These are phyloP conservation scores for Pseudofabraea citricarpa DNA, from an alignment of 2,329 filamentous ascomycete genomes.

Conservation along the genomic window DNA sequence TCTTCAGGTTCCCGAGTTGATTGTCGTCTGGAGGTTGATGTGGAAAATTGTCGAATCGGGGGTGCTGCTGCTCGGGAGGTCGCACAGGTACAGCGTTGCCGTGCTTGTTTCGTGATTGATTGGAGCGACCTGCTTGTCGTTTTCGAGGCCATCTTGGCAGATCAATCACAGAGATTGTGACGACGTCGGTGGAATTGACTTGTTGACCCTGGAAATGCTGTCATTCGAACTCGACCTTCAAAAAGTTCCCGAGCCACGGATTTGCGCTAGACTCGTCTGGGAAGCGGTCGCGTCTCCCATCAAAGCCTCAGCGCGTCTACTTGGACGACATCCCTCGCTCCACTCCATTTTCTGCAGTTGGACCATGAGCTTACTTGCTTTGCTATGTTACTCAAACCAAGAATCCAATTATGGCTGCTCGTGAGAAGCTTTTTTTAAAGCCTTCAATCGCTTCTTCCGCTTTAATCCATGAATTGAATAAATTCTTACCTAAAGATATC, in stretches of 20 bases:
- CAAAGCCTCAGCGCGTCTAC: background rate
- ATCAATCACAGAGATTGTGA: background rate
- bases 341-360: background rate
- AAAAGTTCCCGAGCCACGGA: conserved; percentile 10
- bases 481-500: conserved; percentile 45
- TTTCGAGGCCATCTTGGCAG: conserved; percentile 43
- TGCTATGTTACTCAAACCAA: conserved; percentile 19
- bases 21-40: conserved; percentile 19
- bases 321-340: background rate
- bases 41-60: conserved; percentile 20
- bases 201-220: too few relatives aligned
- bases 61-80: conserved; percentile 11
- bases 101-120: conserved; percentile 26
- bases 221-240: conserved; percentile 1
- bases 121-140: conserved; percentile 35
- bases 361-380: conserved; percentile 14
- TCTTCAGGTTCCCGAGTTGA: conserved; percentile 28
- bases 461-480: conserved; percentile 24
- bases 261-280: conserved; percentile 12
- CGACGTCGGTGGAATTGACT: too few relatives aligned
- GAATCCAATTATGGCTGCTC: conserved; percentile 23
- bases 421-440: conserved; percentile 14
- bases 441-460: conserved; percentile 17
- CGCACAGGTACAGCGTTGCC: conserved; percentile 20
- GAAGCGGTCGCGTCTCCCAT: too few relatives aligned